Base-by-base conservation (phyloP, 169 alveolate species). In the Hepatocystis sp. region DNA sequence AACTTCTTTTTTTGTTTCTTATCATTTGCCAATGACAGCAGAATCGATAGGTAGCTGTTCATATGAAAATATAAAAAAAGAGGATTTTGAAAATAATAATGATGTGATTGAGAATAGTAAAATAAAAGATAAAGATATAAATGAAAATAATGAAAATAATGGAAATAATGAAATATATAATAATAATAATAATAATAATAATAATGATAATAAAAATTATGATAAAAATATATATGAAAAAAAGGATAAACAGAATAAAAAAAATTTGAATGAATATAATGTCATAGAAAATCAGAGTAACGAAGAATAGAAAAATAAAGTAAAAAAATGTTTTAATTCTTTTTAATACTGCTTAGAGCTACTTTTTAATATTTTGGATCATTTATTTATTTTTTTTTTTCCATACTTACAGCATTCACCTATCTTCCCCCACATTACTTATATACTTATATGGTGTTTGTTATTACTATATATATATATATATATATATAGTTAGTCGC, bases 21-120 rank as follows among this genome's bases (percentile, higher is more conserved):
- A 71, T 44, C 86, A 71, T 36, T 36, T 71, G 44, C 86, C 86
- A 5, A 56, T 71, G 86, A 71, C 86, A 17, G 30, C 58, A 15
- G 40, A 63, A n/a, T 36, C 71, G 11, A 15, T 42, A 2, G 58
- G 76, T 71, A 64, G 46, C 4, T 25, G 58, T 21, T 71, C 86
- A 15, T 58, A 71, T 27, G 25, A n/a, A 36, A 66, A 71, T 30
- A 65, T 44, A 34, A 15, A 28, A 34, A 17, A 58, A 11, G 76
- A 58, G 21, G 2, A 7, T 10, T 23, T 15, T 2, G 67, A 67
- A 21, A 53, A 52, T 39, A 46, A 58, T 21, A 53, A 47, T 30
- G 39, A 42, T 23, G 34, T 0, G 17, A 28, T 13, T 30, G 39
- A 28, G 8, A 52, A 67, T 19, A 46, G 28, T 1, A 23, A 36